Conservation (phyloP, 495 filamentous ascomycete genomes). For the Thozetella sp. region DNA sequence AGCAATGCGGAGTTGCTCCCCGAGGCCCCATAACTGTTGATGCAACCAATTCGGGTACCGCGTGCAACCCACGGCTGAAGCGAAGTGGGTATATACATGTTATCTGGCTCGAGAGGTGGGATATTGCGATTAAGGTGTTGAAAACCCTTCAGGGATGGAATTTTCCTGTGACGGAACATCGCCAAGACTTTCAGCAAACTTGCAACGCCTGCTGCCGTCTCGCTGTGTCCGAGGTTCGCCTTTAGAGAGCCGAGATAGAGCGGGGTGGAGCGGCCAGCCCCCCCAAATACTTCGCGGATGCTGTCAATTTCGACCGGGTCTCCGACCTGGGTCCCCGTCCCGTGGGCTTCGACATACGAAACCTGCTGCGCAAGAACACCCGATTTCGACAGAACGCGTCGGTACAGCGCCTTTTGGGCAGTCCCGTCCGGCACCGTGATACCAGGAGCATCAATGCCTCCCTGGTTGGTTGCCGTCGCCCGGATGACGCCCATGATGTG, state of each 20-base stretch:
- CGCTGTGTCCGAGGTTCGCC: slow-evolving; percentile 45
- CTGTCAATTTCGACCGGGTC: slow-evolving; percentile 51
- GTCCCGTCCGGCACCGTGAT: slow-evolving; percentile 46
- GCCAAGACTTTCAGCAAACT: slow-evolving; percentile 44
- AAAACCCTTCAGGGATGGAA: too few species aligned
- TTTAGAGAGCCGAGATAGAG: slow-evolving; percentile 42
- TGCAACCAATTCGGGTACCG: slow-evolving; percentile 39
- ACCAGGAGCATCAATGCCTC: slow-evolving; percentile 36
- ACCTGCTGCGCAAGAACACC: slow-evolving; percentile 28
- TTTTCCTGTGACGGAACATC: slow-evolving; percentile 45
- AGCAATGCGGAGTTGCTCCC: slow-evolving; percentile 50
- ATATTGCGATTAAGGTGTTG: too few species aligned
- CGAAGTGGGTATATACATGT: too few species aligned
- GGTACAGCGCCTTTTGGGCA: slow-evolving; percentile 46
- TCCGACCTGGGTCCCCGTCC: slow-evolving; percentile 53
- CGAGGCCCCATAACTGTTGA: slow-evolving; percentile 57
- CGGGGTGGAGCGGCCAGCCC: slow-evolving; percentile 8
- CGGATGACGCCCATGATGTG: slow-evolving; percentile 54
- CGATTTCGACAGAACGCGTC: slow-evolving; percentile 30
- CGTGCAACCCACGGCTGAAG: too few species aligned
- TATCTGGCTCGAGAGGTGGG: too few species aligned
- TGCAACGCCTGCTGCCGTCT: slow-evolving; percentile 41
- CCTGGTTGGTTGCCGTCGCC: slow-evolving; percentile 46
- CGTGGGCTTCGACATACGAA: slow-evolving; percentile 39
- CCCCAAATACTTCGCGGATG: slow-evolving; percentile 33